Conservation (phyloP, 2,329 filamentous ascomycete genomes). For the Talaromyces sp. region DNA sequence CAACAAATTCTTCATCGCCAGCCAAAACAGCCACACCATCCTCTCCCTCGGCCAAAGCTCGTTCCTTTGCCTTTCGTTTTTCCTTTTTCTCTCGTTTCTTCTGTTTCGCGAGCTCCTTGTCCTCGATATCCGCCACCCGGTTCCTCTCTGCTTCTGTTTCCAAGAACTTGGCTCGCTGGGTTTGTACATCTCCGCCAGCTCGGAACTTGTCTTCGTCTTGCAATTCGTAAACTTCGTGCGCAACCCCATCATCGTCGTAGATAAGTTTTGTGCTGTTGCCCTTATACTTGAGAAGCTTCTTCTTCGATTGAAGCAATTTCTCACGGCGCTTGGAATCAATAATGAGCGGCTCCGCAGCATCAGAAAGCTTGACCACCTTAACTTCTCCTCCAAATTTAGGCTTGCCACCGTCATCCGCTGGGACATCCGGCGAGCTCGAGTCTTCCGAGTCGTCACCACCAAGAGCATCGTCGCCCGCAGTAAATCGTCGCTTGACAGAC, state of each 20-base stretch:
- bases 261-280: constrained; percentile 79
- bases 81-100: constrained; percentile 57
- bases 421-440: constrained; percentile 28
- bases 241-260: constrained; percentile 86
- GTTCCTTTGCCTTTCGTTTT: constrained; percentile 41
- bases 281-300: constrained; percentile 87
- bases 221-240: constrained; percentile 83
- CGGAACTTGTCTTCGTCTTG: constrained; percentile 79
- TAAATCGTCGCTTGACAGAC: constrained; percentile 81
- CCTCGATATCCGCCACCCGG: constrained; percentile 69
- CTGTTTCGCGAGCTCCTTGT: constrained; percentile 76
- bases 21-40: constrained; percentile 31
- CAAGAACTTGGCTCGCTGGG: constrained; percentile 74
- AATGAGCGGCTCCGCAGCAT: constrained; percentile 63
- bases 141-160: constrained; percentile 70
- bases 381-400: constrained; percentile 19
- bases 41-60: constrained; percentile 34
- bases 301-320: constrained; percentile 93
- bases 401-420: constrained; percentile 24
- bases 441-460: constrained; percentile 32
- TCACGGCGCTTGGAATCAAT: constrained; percentile 94
- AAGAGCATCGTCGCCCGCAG: constrained; percentile 61
- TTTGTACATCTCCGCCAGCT: constrained; percentile 68
- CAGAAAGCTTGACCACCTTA: constrained; percentile 51
- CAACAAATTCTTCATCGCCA: constrained; percentile 22